Conservation (phyloP, 805 yeast species). For the Candida loeiensis region DNA sequence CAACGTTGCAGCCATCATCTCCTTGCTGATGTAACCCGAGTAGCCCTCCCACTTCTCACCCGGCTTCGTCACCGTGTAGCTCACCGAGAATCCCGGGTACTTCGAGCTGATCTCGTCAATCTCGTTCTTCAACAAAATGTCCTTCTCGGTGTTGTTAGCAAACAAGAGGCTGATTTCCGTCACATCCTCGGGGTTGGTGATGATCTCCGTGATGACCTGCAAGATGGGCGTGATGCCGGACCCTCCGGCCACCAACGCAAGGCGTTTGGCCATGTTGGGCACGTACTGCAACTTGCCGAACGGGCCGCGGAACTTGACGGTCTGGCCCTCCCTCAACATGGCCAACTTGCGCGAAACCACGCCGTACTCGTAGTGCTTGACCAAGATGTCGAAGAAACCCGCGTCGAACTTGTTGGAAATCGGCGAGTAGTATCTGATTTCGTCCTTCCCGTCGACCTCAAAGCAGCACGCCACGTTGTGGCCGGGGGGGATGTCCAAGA, state of each 20-base stretch:
- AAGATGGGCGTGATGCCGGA: slow-evolving; percentile 88
- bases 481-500: slow-evolving; percentile 67
- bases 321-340: slow-evolving; percentile 56
- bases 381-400: slow-evolving; percentile 73
- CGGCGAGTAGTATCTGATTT: slow-evolving; percentile 70
- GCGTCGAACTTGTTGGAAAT: slow-evolving; percentile 65
- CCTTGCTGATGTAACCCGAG: slow-evolving; percentile 58
- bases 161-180: slow-evolving; percentile 61
- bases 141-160: slow-evolving; percentile 75
- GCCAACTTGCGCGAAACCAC: slow-evolving; percentile 67
- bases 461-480: slow-evolving; percentile 66
- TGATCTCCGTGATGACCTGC: slow-evolving; percentile 69
- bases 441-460: slow-evolving; percentile 47
- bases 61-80: slow-evolving; percentile 56
- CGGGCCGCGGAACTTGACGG: slow-evolving; percentile 73
- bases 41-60: slow-evolving; percentile 52
- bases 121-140: slow-evolving; percentile 68
- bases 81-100: slow-evolving; percentile 60
- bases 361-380: slow-evolving; percentile 73
- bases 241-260: slow-evolving; percentile 78
- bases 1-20: slow-evolving; percentile 49
- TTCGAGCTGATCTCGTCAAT: slow-evolving; percentile 63
- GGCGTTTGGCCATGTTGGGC: slow-evolving; percentile 56
- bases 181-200: slow-evolving; percentile 63
- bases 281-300: slow-evolving; percentile 66